Base-by-base conservation (phyloP, 371 early-diverging fungal species). In the Apophysomyces sp. region DNA sequence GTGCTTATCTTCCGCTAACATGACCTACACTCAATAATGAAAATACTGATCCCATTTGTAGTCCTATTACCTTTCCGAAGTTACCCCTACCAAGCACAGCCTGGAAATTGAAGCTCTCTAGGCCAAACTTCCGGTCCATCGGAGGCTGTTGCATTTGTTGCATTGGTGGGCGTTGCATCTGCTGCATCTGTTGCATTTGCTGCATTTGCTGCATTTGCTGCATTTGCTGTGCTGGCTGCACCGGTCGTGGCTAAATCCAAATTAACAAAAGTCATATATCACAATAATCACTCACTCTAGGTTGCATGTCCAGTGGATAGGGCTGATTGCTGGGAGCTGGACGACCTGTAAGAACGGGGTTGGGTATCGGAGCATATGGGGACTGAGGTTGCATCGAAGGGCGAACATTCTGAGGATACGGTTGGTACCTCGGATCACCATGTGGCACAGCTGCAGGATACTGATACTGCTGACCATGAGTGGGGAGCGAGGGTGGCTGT, bases 71-170 rank as follows among this genome's bases (percentile, higher is more conserved):
- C 81, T 99, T 99, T 61, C 99, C 99, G 85, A 98, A 99, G 72
- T 93, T 95, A 32, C 99, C 99, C 68, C 92, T 94, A 49, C 99
- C 99, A 24, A 99, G 76, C 1, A 98, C 97, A 26, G 93, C 92
- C 58, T 96, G 65, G 60, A 99, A 92, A 57, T 86, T 84, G 69
- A 98, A 99, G 71, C 98, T 94, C 11, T 86, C 83, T 52, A 86
- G 58, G 4, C 76, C 77, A 30, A 84, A 78, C 58, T 81, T 81
- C 24, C 71, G 77, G 26, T 70, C 68, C 16, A 37, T n/a, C n/a
- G n/a, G n/a, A 61, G 21, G 66, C 66, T 34, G 68, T 58, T 66
- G 59, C n/a, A n/a, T n/a, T n/a, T n/a, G n/a, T n/a, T n/a, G n/a
- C n/a, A n/a, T n/a, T n/a, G n/a, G n/a, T n/a, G n/a, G n/a, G n/a